These are phyloP conservation scores for Neurospora sp. DNA, from an alignment of 495 filamentous ascomycete genomes.

Conservation along the genomic window DNA sequence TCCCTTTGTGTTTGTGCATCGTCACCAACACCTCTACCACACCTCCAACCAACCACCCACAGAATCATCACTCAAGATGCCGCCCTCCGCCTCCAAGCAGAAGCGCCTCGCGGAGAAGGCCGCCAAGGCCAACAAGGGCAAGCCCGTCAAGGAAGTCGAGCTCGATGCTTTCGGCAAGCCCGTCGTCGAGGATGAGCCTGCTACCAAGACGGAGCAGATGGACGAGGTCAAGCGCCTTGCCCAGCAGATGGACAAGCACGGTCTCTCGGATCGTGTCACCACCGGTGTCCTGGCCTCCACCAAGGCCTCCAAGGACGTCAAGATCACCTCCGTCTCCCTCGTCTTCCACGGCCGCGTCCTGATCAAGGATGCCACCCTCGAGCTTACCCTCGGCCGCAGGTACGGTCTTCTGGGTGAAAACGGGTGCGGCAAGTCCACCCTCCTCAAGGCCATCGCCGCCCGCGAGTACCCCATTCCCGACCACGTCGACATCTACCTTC, in stretches of 20 bases:
- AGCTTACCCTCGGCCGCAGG: constrained; percentile 84
- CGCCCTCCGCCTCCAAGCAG: constrained; percentile 95
- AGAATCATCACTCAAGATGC: constrained; percentile 40
- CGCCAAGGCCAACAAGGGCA: constrained; percentile 62
- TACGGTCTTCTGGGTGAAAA: constrained; percentile 98
- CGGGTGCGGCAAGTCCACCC: constrained; percentile 95
- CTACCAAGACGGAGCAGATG: constrained; percentile 60
- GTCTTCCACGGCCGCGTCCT: constrained; percentile 98
- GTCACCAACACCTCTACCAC: background rate
- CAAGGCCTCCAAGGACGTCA: constrained; percentile 76
- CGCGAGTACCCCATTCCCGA: constrained; percentile 95
- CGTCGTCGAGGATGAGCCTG: constrained; percentile 52
- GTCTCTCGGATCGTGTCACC: constrained; percentile 93
- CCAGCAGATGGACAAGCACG: constrained; percentile 89
- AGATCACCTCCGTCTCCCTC: constrained; percentile 85
- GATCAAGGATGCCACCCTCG: constrained; percentile 83
- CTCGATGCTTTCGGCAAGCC: constrained; percentile 51
- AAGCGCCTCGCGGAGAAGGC: constrained; percentile 94
- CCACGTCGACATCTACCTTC: constrained; percentile 94
- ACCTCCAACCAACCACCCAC: background rate
- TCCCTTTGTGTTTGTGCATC: background rate
- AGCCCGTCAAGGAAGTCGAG: constrained; percentile 62
- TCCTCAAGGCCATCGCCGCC: constrained; percentile 86
- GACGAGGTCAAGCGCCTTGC: constrained; percentile 62
- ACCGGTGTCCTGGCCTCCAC: constrained; percentile 92